These are phyloP conservation scores for Sodiomyces alkalinus DNA, from an alignment of 2,329 filamentous ascomycete genomes.

Conservation along the genomic window DNA sequence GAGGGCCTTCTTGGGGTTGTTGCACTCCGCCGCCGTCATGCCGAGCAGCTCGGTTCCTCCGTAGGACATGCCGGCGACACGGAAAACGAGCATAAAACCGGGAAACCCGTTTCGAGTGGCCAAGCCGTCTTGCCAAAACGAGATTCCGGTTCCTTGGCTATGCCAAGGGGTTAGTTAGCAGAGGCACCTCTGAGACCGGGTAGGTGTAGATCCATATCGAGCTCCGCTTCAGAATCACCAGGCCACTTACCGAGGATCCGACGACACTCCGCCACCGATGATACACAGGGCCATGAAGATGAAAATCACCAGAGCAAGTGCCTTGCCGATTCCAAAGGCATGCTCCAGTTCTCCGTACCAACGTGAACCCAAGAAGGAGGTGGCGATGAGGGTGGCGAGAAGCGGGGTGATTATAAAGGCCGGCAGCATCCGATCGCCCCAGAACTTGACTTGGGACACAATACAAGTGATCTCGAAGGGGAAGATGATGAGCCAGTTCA, in stretches of 20 bases:
- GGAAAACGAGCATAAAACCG: constrained; percentile 27
- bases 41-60: constrained; percentile 29
- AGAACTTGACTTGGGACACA: constrained; percentile 14
- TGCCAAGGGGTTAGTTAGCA: constrained; percentile 1
- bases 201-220: too few relatives aligned
- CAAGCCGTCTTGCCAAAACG: constrained; percentile 32
- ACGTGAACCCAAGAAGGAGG: constrained; percentile 29
- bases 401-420: constrained; percentile 20
- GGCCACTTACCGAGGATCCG: constrained; percentile 19
- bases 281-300: constrained; percentile 40
- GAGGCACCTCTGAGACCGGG: too few relatives aligned
- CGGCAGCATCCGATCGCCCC: constrained; percentile 11
- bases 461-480: constrained; percentile 22
- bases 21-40: constrained; percentile 25
- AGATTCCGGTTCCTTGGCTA: constrained; percentile 13
- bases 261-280: constrained; percentile 30
- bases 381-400: constrained; percentile 20
- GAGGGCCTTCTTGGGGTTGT: constrained; percentile 42
- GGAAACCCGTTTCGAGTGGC: constrained; percentile 25
- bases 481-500: constrained; percentile 20
- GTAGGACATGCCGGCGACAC: constrained; percentile 27
- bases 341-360: constrained; percentile 35
- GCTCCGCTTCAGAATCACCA: constrained; percentile 22
- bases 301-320: constrained; percentile 36
- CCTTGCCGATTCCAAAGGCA: constrained; percentile 33